Base-by-base conservation (phyloP, 2,329 filamentous ascomycete genomes). In the Madurella mycetomatis region DNA sequence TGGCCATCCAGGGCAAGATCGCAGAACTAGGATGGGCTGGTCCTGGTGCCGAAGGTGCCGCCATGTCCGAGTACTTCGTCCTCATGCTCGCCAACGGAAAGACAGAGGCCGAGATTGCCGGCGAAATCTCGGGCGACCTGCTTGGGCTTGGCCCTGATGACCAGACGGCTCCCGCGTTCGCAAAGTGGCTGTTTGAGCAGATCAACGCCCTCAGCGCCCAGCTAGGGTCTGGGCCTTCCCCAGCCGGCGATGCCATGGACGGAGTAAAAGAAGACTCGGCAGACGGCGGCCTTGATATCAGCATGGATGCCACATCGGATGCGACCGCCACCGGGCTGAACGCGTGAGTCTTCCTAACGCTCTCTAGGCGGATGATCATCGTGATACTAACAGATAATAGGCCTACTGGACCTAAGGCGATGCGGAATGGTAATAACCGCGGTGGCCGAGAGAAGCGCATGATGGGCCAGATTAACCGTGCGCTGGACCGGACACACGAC, bases 81-180 rank as follows among this genome's bases (percentile, higher is more conserved):
- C 83, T 97, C 60, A 96, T 97, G 92, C 82, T 99, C 32, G 90
- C 90, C 59, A 97, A 96, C 73, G 90, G 92, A 65, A 96, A 96
- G 72, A 91, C 88, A 4, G 87, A 95, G 69, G 85, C 92, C 48
- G 87, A 96, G 69, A 92, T 99, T 61, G 88, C 91, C 9, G 77
- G 83, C 42, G 94, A 99, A 69, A 83, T 99, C 13, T 88, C 92
- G 1, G 87, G 86, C 60, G 94, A 99, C 65, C 81, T 99, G 41
- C 81, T 99, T 2, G 85, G 85, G 54, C 81, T 96, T 4, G 84
- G 84, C 2, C 85, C 90, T 45, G 91, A 95, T 56, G 92, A 96
- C 64, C 84, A 87, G 48, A 86, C 85, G 60, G 90, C 90, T 8
- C 83, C 82, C 58, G 86, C 92, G 51, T 97, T 99, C 68, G 85